These are phyloP conservation scores for Kwoniella heveanensis DNA, from an alignment of 768 basidiomycete species.

Conservation along the genomic window DNA sequence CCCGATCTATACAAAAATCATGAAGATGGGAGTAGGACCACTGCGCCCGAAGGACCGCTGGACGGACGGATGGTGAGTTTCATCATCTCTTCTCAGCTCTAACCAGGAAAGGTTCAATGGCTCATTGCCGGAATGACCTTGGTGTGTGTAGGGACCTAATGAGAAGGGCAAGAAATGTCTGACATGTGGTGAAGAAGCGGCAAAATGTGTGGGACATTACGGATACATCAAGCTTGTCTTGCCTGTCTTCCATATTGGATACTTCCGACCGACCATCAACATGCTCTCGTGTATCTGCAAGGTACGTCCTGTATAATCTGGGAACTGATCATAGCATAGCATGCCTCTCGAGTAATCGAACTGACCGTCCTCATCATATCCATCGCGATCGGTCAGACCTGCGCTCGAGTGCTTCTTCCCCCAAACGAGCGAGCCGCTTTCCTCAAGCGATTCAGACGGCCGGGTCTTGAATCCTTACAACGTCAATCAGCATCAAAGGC, in stretches of 20 bases:
- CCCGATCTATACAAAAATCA: conserved; percentile 79
- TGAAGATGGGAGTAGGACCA: conserved; percentile 63
- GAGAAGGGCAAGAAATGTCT: conserved; percentile 91
- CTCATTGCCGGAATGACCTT: background rate
- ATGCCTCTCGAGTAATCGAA: too few species aligned
- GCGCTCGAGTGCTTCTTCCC: conserved; percentile 85
- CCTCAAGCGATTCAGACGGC: conserved; percentile 86
- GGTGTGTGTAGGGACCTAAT: conserved; percentile 73
- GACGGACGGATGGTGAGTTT: conserved; percentile 80
- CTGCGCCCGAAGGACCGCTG: conserved; percentile 87
- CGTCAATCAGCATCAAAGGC: conserved; percentile 78
- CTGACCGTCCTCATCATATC: background rate
- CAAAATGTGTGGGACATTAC: conserved; percentile 97
- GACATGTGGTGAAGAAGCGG: conserved; percentile 87
- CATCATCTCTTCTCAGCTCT: background rate
- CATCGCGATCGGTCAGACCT: conserved; percentile 60
- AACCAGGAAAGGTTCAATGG: background rate
- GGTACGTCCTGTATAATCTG: conserved; percentile 61
- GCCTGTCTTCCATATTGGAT: conserved; percentile 97
- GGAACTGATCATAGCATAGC: background rate
- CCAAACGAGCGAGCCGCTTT: conserved; percentile 80
- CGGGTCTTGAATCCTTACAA: conserved; percentile 88
- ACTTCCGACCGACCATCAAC: conserved; percentile 91
- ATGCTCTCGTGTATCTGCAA: conserved; percentile 98
- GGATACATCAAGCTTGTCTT: conserved; percentile 96